phyloP scores from a whole-genome alignment of 2,329 filamentous ascomycete species.

The Pseudocercospora ulei region DNA sequence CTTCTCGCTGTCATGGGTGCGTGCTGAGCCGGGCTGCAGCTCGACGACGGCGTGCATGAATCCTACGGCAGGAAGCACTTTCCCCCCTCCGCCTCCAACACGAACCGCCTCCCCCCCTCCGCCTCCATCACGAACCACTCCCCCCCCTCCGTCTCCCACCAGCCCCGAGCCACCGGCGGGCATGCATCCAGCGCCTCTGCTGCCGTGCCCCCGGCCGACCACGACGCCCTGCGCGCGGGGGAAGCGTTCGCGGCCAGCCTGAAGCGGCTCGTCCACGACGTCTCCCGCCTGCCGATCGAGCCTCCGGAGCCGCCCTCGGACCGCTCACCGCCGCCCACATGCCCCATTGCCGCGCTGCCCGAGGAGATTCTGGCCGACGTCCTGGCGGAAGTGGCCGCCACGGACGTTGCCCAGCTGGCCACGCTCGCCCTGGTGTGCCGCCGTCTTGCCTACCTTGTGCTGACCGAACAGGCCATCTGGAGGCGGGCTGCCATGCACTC shows the following conservation, averaged over 20 bases:
- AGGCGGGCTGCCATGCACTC: constrained; percentile 58
- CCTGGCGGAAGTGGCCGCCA: constrained; percentile 58
- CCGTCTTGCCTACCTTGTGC: constrained; percentile 71
- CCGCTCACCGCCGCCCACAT: constrained; percentile 62
- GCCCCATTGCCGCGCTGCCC: constrained; percentile 66
- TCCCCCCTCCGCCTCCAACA: constrained; percentile 6
- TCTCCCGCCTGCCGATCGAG: constrained; percentile 60
- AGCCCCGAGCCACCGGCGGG: constrained; percentile 39
- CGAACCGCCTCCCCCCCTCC: constrained; percentile 7
- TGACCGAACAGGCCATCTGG: constrained; percentile 80
- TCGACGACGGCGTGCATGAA: constrained; percentile 76
- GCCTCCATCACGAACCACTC: constrained; percentile 4
- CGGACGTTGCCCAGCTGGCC: constrained; percentile 66
- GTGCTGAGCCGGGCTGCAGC: constrained; percentile 43
- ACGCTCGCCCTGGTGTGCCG: constrained; percentile 76
- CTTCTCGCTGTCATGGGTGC: constrained; percentile 1
- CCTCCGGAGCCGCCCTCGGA: constrained; percentile 59
- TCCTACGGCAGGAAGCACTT: constrained; percentile 54
- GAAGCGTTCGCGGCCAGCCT: constrained; percentile 45
- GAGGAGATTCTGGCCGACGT: constrained; percentile 79
- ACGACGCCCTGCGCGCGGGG: constrained; percentile 44
- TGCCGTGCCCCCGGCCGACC: constrained; percentile 47
- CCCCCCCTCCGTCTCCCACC: constrained; percentile 4
- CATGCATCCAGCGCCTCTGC: constrained; percentile 41
- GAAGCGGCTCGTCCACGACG: constrained; percentile 62